Evolutionary conservation across 139 green algal genomes (phyloP).

Genomic region (Closterium sp.): DNA sequence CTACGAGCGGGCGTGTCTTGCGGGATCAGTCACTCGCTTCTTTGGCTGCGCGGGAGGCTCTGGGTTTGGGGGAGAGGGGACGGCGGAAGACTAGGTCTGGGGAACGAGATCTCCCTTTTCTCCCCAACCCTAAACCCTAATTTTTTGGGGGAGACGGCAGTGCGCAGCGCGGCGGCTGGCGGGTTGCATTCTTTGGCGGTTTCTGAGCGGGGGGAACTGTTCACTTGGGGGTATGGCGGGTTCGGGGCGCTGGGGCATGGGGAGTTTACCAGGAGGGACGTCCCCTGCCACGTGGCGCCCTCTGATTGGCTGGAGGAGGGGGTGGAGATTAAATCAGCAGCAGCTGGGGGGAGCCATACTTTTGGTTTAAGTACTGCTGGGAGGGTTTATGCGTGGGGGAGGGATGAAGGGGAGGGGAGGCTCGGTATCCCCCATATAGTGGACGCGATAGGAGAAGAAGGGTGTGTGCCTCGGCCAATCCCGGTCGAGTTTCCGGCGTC

Average conservation of each 20-base stretch:
- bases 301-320: neutral
- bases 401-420: conserved; percentile 17
- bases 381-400: conserved; percentile 2
- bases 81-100: conserved; percentile 20
- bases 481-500: too few species aligned
- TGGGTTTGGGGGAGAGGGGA: conserved; percentile 32
- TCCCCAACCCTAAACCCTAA: neutral
- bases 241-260: conserved; percentile 33
- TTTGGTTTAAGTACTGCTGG: neutral
- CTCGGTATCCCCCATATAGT: neutral
- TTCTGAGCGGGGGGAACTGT: conserved; percentile 1
- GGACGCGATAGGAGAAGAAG: neutral
- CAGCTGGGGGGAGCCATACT: conserved; percentile 4
- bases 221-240: conserved; percentile 28
- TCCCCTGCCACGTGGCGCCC: too few species aligned
- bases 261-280: conserved; percentile 1
- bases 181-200: conserved; percentile 15
- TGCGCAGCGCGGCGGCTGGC: neutral
- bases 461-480: too few species aligned
- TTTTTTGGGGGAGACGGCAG: neutral
- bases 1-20: neutral
- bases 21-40: conserved; percentile 13
- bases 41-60: neutral
- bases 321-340: neutral
- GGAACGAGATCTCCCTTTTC: conserved; percentile 6